These are phyloP conservation scores for Cutaneotrichosporon mucoides DNA, from an alignment of 1,284 basidiomycete species.

Conservation along the genomic window DNA sequence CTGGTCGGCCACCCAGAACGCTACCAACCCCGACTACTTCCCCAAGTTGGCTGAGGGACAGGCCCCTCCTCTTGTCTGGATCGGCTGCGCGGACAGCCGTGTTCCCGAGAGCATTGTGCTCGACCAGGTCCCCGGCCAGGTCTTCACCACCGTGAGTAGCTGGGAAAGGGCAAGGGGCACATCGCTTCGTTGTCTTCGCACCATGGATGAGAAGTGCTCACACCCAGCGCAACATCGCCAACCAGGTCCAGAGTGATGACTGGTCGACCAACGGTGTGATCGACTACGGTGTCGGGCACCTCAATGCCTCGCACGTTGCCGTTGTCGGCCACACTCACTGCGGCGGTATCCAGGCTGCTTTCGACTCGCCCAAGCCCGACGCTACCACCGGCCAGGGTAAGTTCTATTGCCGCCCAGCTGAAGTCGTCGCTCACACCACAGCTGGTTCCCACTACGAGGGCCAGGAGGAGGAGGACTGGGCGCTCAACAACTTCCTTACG, in stretches of 20 bases:
- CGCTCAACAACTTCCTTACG: conserved; percentile 65
- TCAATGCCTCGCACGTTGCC: conserved; percentile 80
- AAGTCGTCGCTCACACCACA: background rate
- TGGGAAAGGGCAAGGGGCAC: too few relatives aligned
- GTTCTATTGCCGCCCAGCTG: too few relatives aligned
- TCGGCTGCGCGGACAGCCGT: conserved; percentile 49
- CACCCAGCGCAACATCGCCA: conserved; percentile 20
- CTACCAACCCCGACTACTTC: conserved; percentile 35
- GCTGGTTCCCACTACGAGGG: conserved; percentile 8
- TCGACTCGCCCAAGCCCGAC: conserved; percentile 37
- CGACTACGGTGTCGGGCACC: conserved; percentile 69
- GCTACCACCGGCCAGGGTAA: background rate
- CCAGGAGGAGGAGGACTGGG: conserved; percentile 49
- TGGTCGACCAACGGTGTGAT: conserved; percentile 73
- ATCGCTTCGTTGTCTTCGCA: too few relatives aligned
- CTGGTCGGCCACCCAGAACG: conserved; percentile 32
- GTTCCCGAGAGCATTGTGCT: conserved; percentile 47
- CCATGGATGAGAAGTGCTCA: background rate
- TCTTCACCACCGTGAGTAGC: conserved; percentile 57
- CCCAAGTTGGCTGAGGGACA: conserved; percentile 35
- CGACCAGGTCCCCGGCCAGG: conserved; percentile 57
- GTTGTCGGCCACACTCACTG: conserved; percentile 77
- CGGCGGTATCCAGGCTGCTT: conserved; percentile 66
- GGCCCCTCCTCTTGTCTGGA: conserved; percentile 45
- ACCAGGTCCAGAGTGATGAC: conserved; percentile 70